Conservation (phyloP, 2,329 filamentous ascomycete genomes). For the Mycosphaerelloides madeirae region DNA sequence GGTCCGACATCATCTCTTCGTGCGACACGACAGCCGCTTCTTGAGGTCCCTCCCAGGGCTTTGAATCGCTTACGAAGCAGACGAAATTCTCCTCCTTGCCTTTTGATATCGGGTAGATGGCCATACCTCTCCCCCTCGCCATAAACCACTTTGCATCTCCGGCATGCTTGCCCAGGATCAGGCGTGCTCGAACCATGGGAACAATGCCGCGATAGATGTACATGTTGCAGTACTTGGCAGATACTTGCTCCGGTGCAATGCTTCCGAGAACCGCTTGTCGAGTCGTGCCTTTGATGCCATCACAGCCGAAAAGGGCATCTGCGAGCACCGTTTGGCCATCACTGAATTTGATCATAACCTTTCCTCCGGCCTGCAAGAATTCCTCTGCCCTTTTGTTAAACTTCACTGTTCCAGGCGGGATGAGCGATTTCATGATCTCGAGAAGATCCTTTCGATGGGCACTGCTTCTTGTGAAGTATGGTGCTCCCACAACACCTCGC, state of each 20-base stretch:
- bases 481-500: slow-evolving; percentile 6
- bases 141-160: slow-evolving; percentile 20
- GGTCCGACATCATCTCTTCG: slow-evolving; percentile 10
- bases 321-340: slow-evolving; percentile 33
- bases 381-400: slow-evolving; percentile 26
- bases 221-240: slow-evolving; percentile 52
- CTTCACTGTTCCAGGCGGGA: slow-evolving; percentile 38
- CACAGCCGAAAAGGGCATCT: slow-evolving; percentile 52
- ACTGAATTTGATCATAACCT: slow-evolving; percentile 35
- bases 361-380: slow-evolving; percentile 14
- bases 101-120: slow-evolving; percentile 53
- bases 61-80: slow-evolving; percentile 40
- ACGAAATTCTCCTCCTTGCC: slow-evolving; percentile 55
- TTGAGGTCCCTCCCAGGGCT: slow-evolving; percentile 34
- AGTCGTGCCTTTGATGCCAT: slow-evolving; percentile 58
- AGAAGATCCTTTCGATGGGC: slow-evolving; percentile 48
- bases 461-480: slow-evolving; percentile 9
- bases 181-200: slow-evolving; percentile 45
- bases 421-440: slow-evolving; percentile 45
- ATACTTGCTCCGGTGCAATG: slow-evolving; percentile 38
- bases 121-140: slow-evolving; percentile 11
- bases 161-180: slow-evolving; percentile 19
- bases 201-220: slow-evolving; percentile 60
- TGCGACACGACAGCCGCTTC: slow-evolving; percentile 31
- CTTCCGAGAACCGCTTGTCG: slow-evolving; percentile 51